Base-by-base conservation (phyloP, 352 stramenopile species). In the Phytopythium chamaehyphon region DNA sequence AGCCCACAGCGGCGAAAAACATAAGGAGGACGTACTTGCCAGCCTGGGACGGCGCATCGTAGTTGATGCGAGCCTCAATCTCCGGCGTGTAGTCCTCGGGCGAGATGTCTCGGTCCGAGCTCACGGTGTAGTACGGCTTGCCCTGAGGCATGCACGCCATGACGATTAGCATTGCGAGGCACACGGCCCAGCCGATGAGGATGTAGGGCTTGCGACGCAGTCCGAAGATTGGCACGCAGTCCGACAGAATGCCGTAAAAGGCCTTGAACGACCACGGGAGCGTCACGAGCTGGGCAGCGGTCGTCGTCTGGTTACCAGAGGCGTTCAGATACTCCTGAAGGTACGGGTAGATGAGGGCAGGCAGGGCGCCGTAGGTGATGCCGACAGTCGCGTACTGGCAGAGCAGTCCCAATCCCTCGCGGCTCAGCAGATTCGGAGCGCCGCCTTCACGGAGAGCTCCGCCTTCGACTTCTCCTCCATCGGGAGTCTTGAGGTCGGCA, bases 251-350 rank as follows among this genome's bases (percentile, higher is more conserved):
- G 43, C 59, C 59, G 44, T 66, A 66, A 48, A 66, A 66, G 15
- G 37, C 49, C 53, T 66, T 66, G 58, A 66, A 66, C 28, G 52
- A 54, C 66, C 66, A 90, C 37, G 68, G 72, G 6, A 90, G 61
- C 50, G 66, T 65, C 11, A 88, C 57, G 16, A 86, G 18, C 35
- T 52, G 57, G 10, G 19, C 22, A 2, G 59, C 60, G 4, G 69
- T 50, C 14, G 51, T 47, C 2, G 57, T 39, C 40, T 58, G 44
- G 4, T 51, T 42, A 9, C 62, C 62, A 18, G 52, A 42, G 4
- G 44, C 49, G 19, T 70, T 70, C 39, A 68, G 19, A 22, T 61
- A 68, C 12, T 61, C 47, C 44, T 68, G 55, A 6, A 68, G 26
- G 60, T 64, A 68, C 36, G 60, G 60, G 51, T 68, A 68, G 33